Conservation (phyloP, 1,284 basidiomycete species). For the Tylopilus sp. region DNA sequence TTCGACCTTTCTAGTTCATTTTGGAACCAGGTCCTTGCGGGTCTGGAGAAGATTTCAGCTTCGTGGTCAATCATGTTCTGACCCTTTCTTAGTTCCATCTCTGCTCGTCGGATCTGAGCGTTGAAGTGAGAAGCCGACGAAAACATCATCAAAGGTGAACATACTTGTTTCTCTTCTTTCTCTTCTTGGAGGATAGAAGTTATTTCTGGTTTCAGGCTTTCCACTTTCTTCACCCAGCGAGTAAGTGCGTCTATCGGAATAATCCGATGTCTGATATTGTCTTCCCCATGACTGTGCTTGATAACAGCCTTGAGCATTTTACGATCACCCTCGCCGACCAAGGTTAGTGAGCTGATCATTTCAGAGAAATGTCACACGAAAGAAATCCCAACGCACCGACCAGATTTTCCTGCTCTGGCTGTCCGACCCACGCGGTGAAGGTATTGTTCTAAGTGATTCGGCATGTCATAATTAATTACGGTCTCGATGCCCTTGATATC, state of each 20-base stretch:
- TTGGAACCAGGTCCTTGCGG: conserved; percentile 98
- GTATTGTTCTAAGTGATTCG: conserved; percentile 89
- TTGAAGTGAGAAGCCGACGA: conserved; percentile 13
- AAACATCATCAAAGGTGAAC: conserved; percentile 21
- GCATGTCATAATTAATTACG: conserved; percentile 99
- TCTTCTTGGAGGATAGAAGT: conserved; percentile 86
- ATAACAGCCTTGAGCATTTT: conserved; percentile 96
- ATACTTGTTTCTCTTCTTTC: conserved; percentile 89
- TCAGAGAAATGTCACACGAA: conserved; percentile 10
- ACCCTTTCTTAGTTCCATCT: conserved; percentile 96
- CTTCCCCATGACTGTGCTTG: conserved; percentile 78
- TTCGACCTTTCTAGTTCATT: conserved; percentile 79
- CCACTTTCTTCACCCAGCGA: conserved; percentile 72
- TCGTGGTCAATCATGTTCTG: conserved; percentile 95
- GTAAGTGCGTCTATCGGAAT: conserved; percentile 79
- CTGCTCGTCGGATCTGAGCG: conserved; percentile 75
- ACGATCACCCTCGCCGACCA: conserved; percentile 95
- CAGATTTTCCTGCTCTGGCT: conserved; percentile 90
- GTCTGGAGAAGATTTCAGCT: conserved; percentile 92
- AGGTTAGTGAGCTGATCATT: conserved; percentile 76
- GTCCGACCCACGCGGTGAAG: conserved; percentile 96
- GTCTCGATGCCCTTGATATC: conserved; percentile 99
- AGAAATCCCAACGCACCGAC: conserved; percentile 58
- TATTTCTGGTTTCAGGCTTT: conserved; percentile 77
- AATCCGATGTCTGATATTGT: conserved; percentile 88